Evolutionary conservation across 345 rosid genomes (phyloP), one percentile per base, ranked within the genome.

Genomic region (Lepidium sativum): DNA sequence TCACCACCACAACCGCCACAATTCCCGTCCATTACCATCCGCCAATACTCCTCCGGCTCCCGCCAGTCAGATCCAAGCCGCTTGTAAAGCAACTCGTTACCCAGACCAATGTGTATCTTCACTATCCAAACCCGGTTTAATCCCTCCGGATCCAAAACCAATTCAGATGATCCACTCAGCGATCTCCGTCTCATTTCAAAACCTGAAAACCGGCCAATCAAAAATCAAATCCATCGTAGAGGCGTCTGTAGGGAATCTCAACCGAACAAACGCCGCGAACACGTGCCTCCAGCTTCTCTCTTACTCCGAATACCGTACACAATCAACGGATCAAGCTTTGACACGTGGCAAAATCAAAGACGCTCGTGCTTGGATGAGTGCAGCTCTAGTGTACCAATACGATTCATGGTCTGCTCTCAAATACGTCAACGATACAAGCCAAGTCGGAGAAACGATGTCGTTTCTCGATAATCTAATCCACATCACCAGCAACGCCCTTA

Each of bases 331-430:
- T n/a, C 69, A 77, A 11, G 80, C 75, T 0, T 34, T 87, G 65
- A 70, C 83, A 3, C 78, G 74, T 47, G 84, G 82, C n/a, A 62
- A 52, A 59, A 62, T 68, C 50, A 88, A 90, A 76, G 90, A 87
- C 57, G 90, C 88, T 6, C 80, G 96, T 0, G 92, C 95, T 1
- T 94, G 87, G 92, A 75, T 82, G 79, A 78, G 82, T 64, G 97
- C 99, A 2, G 90, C 96, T 1, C 60, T 90, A 12, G 69, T 78
- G 16, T 86, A 80, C 78, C 90, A 87, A 67, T 86, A 87, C 81
- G 94, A 81, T 39, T 83, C 96, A 62, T 90, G 87, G 87, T 68
- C 82, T 1, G 88, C 75, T 1, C 73, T 94, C 11, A 87, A 80
- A 73, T 86, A 86, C 71, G 87, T 82, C 2, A 94, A 90, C 72